Evolutionary conservation across 148 eudicot species (phyloP).

Genomic region (Talinum fruticosum): DNA sequence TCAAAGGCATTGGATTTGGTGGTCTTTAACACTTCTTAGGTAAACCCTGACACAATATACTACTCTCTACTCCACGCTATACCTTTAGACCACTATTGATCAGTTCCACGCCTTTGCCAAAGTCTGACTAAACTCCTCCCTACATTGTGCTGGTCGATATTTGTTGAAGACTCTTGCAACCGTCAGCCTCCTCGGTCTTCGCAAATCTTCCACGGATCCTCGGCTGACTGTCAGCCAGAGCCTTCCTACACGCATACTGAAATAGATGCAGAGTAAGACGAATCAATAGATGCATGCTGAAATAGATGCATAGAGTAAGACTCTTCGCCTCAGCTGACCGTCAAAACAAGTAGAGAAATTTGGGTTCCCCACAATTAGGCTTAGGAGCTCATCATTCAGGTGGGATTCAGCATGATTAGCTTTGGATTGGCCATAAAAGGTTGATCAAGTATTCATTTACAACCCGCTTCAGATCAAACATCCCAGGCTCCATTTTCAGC

Average conservation of each 20-base stretch:
- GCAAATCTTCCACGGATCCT: constrained; percentile 89
- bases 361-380: neutral
- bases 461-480: neutral
- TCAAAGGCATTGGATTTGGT: constrained; percentile 1
- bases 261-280: constrained; percentile 8
- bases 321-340: neutral
- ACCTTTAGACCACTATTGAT: constrained; percentile 22
- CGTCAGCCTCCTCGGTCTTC: constrained; percentile 51
- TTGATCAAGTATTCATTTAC: neutral
- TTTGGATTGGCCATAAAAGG: neutral
- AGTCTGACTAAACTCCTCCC: constrained; percentile 25
- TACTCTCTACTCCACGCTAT: constrained; percentile 19
- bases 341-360: neutral
- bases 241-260: constrained; percentile 94
- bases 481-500: too few relatives aligned
- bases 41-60: constrained; percentile 21
- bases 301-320: constrained; percentile 11
- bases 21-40: constrained; percentile 23
- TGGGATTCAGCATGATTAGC: neutral
- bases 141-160: constrained; percentile 13
- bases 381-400: neutral
- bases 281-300: constrained; percentile 69
- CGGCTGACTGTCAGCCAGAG: constrained; percentile 86
- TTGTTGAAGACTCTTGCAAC: constrained; percentile 37
- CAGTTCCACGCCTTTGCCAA: constrained; percentile 16